Percentiles rank a stretch among this genome's conserved stretches.
Conservation (phyloP, 2,329 filamentous ascomycete species). For the Colletotrichum endophyticum region DNA sequence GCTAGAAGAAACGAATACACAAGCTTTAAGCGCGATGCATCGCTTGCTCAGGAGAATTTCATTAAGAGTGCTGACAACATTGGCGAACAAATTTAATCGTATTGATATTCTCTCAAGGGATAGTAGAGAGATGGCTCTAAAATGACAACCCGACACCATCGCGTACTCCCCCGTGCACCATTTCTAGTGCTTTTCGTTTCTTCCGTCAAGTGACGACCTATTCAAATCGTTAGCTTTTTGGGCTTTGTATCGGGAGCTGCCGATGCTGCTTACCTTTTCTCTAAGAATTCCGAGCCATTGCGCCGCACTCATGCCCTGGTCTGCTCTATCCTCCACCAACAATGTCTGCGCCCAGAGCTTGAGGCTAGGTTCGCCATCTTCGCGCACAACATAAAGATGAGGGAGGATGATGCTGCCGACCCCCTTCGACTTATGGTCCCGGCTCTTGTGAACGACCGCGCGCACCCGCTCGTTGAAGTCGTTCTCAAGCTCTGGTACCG, state of each 20-base stretch:
- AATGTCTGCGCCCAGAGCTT: conserved; percentile 97
- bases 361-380: conserved; percentile 94
- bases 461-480: conserved; percentile 97
- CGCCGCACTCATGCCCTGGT: conserved; percentile 89
- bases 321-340: conserved; percentile 91
- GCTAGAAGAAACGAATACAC: not conserved
- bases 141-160: not conserved
- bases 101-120: not conserved
- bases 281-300: conserved; percentile 92
- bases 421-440: conserved; percentile 83
- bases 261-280: conserved; percentile 78
- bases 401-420: conserved; percentile 94
- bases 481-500: conserved; percentile 85
- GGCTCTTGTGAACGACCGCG: conserved; percentile 89
- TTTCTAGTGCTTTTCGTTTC: not conserved
- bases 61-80: not conserved
- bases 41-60: no score
- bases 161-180: not conserved
- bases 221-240: not conserved
- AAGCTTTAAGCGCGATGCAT: no score
- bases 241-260: not conserved
- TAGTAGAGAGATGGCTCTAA: not conserved
- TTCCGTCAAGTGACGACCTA: not conserved
- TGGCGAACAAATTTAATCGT: not conserved
- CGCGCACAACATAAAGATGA: conserved; percentile 89